A percentile compares a stretch with the other conserved stretches of the same genome.
phyloP scores from a whole-genome alignment of 2,329 filamentous ascomycete genomes.

The Colletotrichum plurivorum region DNA sequence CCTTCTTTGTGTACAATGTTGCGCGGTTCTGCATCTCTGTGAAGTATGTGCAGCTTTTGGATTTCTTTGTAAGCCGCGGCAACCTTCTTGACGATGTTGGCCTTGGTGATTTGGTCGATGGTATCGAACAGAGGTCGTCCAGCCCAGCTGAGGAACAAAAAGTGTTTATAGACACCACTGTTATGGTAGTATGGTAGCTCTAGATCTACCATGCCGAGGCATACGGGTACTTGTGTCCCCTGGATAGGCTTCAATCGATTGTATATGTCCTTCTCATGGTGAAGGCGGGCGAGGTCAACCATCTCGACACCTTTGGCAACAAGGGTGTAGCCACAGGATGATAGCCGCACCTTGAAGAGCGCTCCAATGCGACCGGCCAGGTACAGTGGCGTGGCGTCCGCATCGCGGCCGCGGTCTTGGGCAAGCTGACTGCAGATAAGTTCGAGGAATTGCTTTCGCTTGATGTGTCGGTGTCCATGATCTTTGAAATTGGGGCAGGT shows the following conservation, averaged over 20 bases:
- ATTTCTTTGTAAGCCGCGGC: conserved; percentile 2
- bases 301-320: conserved; percentile 56
- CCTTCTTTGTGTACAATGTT: conserved; percentile 48
- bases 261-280: conserved; percentile 51
- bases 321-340: conserved; percentile 52
- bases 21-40: conserved; percentile 47
- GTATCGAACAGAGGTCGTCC: conserved; percentile 44
- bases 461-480: conserved; percentile 47
- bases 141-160: conserved; percentile 53
- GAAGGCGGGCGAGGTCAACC: conserved; percentile 42
- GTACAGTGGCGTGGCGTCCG: conserved; percentile 49
- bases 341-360: conserved; percentile 55
- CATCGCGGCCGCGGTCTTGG: conserved; percentile 48
- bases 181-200: conserved; percentile 50
- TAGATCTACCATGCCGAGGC: conserved; percentile 49
- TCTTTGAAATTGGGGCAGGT: conserved; percentile 47
- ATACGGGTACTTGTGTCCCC: conserved; percentile 52
- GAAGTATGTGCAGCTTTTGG: conserved; percentile 43
- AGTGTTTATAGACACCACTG: conserved; percentile 47
- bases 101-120: conserved; percentile 31
- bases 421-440: conserved; percentile 48
- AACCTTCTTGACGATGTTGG: conserved; percentile 35
- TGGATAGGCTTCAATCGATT: conserved; percentile 47
- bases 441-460: conserved; percentile 44
- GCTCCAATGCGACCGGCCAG: conserved; percentile 47